Base-by-base conservation (phyloP, 2,329 filamentous ascomycete species). In the Penicillium sp. region DNA sequence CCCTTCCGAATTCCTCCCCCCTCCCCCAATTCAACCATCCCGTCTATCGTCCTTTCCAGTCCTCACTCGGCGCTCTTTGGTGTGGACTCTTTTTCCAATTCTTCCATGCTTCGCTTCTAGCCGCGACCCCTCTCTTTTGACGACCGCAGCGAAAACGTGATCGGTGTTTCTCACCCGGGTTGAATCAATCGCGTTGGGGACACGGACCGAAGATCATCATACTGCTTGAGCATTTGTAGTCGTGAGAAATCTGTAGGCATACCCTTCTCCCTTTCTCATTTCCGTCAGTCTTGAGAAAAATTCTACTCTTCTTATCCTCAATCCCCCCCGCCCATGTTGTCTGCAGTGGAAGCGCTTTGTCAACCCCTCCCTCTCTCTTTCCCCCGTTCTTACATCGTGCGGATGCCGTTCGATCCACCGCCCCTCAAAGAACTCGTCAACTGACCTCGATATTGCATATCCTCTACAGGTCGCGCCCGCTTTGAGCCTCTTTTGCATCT, bases 1-100 rank as follows among this genome's bases (percentile, higher is more conserved):
- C 68, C 72, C 73, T 73, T 73, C 72, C 73, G 69, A 66, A 25
- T 35, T 7, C 41, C 74, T 64, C 72, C 71, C 31, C 3, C 41
- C 74, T 64, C 72, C 71, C 31, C 3, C 3, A 22, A 31, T 69
- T 70, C 64, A 55, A 55, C 67, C 65, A 69, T 64, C 66, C 58
- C 66, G 58, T 25, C 39, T 25, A 31, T 55, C 63, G 66, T 63
- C 63, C 54, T 65, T 63, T 64, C 60, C 60, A 64, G 59, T 61
- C 52, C 59, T 59, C 62, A 57, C 59, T 69, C 63, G 55, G 65
- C 61, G 55, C 65, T 61, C 58, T 57, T 66, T 62, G 50, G 54
- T 59, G 57, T 60, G 55, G 51, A 54, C 50, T 56, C 25, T 35
- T 58, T 57, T 37, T 52, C 28, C 37, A 4, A 35, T 42, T 42